Conservation (phyloP, 1,284 basidiomycete genomes). For the Volvariella volvacea region DNA sequence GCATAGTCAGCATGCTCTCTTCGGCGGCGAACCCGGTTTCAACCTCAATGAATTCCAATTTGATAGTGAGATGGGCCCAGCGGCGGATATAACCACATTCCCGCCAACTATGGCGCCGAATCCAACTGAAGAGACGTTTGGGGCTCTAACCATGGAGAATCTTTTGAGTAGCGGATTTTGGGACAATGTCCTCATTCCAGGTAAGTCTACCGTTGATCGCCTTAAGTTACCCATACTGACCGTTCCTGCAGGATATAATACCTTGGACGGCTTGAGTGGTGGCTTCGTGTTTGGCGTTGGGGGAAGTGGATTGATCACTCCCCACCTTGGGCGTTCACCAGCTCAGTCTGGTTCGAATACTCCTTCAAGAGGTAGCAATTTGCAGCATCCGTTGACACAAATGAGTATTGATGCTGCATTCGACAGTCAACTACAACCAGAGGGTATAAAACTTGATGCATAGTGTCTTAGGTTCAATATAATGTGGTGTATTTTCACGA, state of each 20-base stretch:
- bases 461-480: neutral
- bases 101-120: slow-evolving; percentile 71
- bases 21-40: slow-evolving; percentile 18
- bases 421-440: slow-evolving; percentile 17
- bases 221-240: slow-evolving; percentile 7
- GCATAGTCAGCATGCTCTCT: slow-evolving; percentile 7
- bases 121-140: slow-evolving; percentile 37
- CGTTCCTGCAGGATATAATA: slow-evolving; percentile 55
- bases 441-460: slow-evolving; percentile 23
- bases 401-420: slow-evolving; percentile 39
- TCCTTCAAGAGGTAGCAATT: slow-evolving; percentile 21
- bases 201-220: slow-evolving; percentile 31
- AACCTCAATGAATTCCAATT: slow-evolving; percentile 55
- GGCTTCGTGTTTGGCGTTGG: slow-evolving; percentile 78
- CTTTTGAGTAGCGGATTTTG: slow-evolving; percentile 74
- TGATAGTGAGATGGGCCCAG: slow-evolving; percentile 75
- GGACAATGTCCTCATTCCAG: slow-evolving; percentile 79
- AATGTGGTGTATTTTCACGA: too few species aligned
- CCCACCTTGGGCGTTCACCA: slow-evolving; percentile 36
- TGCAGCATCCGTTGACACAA: slow-evolving; percentile 28
- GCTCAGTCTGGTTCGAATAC: slow-evolving; percentile 36
- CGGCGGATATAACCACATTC: slow-evolving; percentile 72
- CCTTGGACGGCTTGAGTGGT: slow-evolving; percentile 72
- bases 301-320: slow-evolving; percentile 70
- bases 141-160: slow-evolving; percentile 69